A percentile compares a stretch with the other conserved stretches of the same genome.
These are phyloP conservation scores for Pyrenophora graminea DNA, from an alignment of 2,329 filamentous ascomycete species.

Conservation along the genomic window DNA sequence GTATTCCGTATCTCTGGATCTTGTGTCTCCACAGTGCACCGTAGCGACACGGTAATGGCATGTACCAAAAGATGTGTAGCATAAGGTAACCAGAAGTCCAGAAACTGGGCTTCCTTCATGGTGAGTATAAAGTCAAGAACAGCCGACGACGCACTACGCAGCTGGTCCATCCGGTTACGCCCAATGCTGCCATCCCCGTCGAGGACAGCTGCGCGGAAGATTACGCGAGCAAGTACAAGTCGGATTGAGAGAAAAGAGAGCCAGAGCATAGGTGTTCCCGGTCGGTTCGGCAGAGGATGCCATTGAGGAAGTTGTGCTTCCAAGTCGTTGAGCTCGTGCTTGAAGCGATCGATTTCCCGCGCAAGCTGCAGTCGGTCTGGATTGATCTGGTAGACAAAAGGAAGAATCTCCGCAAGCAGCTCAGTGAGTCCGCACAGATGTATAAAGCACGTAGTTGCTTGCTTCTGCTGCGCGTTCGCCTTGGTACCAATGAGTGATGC, in stretches of 20 bases:
- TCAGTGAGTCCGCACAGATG: constrained; percentile 57
- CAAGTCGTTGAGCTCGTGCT: constrained; percentile 40
- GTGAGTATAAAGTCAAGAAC: constrained; percentile 57
- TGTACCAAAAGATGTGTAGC: constrained; percentile 60
- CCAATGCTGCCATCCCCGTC: constrained; percentile 28
- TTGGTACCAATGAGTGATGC: constrained; percentile 46
- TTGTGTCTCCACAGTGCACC: constrained; percentile 57
- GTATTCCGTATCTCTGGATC: constrained; percentile 52
- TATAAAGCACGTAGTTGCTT: constrained; percentile 57
- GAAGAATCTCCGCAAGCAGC: constrained; percentile 47
- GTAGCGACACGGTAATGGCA: constrained; percentile 58
- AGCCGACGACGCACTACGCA: constrained; percentile 55
- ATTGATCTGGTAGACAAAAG: constrained; percentile 45
- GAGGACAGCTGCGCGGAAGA: constrained; percentile 37
- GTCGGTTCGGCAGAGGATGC: constrained; percentile 33
- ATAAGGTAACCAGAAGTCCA: constrained; percentile 57
- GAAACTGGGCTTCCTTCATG: constrained; percentile 53
- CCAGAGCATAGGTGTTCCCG: constrained; percentile 46
- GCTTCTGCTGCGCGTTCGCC: constrained; percentile 48
- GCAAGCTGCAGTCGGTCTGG: constrained; percentile 35
- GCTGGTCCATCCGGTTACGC: constrained; percentile 48
- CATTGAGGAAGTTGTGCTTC: constrained; percentile 42
- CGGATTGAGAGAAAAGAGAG: constrained; percentile 49
- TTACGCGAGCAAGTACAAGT: constrained; percentile 46
- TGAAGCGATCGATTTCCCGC: constrained; percentile 37